These are phyloP conservation scores for Papiliotrema terrestris DNA, from an alignment of 1,284 basidiomycete genomes.

Conservation along the genomic window DNA sequence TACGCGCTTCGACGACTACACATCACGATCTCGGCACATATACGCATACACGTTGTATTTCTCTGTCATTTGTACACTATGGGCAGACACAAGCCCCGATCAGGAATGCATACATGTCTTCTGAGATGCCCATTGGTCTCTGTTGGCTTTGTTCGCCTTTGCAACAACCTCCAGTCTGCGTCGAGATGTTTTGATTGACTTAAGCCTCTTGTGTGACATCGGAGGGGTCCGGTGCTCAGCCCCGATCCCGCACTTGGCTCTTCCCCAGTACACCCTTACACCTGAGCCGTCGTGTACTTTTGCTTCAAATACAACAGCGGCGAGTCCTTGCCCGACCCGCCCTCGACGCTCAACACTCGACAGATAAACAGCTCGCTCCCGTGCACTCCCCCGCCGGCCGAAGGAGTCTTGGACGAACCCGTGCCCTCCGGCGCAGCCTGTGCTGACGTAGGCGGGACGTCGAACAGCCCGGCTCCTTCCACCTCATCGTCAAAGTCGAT, in stretches of 20 bases:
- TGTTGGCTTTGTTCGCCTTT: too few relatives aligned
- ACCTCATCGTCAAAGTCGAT: not conserved
- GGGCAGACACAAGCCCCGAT: too few relatives aligned
- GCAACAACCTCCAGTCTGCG: too few relatives aligned
- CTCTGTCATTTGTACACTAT: not conserved
- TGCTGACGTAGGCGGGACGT: too few relatives aligned
- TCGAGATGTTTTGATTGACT: too few relatives aligned
- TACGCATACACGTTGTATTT: not conserved
- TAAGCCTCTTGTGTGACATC: too few relatives aligned
- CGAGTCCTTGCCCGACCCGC: slow-evolving; percentile 8
- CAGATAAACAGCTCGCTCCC: slow-evolving; percentile 47
- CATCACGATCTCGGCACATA: not conserved
- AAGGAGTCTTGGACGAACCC: not conserved
- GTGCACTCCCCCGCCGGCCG: slow-evolving; percentile 3
- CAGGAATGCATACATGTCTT: too few relatives aligned
- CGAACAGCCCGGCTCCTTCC: slow-evolving; percentile 1
- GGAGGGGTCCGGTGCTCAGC: too few relatives aligned
- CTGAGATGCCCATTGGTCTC: too few relatives aligned
- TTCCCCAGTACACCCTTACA: too few relatives aligned
- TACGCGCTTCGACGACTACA: not conserved
- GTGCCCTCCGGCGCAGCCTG: not conserved
- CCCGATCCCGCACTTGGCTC: too few relatives aligned
- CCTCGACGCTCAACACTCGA: slow-evolving; percentile 30
- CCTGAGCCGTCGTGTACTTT: slow-evolving; percentile 26
- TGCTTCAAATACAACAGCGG: slow-evolving; percentile 37